phyloP scores from a whole-genome alignment of 2,329 filamentous ascomycete genomes.

The Botrytis paeoniae region DNA sequence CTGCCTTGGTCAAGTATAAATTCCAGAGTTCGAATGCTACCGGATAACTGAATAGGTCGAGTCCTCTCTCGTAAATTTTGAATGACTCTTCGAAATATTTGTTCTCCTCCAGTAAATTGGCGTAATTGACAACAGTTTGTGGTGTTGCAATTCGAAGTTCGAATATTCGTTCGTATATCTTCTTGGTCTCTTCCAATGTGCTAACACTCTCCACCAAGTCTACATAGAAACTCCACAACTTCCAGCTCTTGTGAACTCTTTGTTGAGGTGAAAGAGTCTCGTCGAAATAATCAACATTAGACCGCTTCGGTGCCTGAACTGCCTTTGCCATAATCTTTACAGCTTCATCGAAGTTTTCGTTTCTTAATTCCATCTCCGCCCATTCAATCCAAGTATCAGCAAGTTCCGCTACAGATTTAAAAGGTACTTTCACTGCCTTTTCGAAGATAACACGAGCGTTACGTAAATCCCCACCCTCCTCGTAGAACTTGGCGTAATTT shows the following conservation, averaged over 20 bases:
- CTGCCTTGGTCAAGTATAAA: conserved; percentile 92
- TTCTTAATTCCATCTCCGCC: conserved; percentile 96
- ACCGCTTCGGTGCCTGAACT: conserved; percentile 92
- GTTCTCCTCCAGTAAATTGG: conserved; percentile 90
- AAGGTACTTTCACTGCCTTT: conserved; percentile 95
- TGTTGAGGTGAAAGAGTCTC: conserved; percentile 92
- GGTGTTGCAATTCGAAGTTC: conserved; percentile 97
- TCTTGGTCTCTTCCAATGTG: conserved; percentile 85
- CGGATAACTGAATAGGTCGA: conserved; percentile 98
- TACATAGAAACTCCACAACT: conserved; percentile 98
- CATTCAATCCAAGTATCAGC: conserved; percentile 99
- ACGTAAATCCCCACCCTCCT: conserved; percentile 76
- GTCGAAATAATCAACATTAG: conserved; percentile 99
- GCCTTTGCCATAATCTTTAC: conserved; percentile 96
- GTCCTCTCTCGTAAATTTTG: conserved; percentile 92
- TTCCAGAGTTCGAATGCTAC: conserved; percentile 99
- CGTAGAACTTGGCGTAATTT: conserved; percentile 97
- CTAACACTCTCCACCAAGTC: conserved; percentile 95
- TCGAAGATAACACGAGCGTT: conserved; percentile 93
- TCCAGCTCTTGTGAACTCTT: conserved; percentile 98
- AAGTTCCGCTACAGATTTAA: conserved; percentile 94
- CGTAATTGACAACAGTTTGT: conserved; percentile 97
- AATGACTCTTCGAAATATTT: conserved; percentile 97
- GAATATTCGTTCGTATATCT: conserved; percentile 96
- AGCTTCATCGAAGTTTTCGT: conserved; percentile 93